These are phyloP conservation scores for Zostera marina DNA, from an alignment of 116 monocot genomes.

Conservation along the genomic window DNA sequence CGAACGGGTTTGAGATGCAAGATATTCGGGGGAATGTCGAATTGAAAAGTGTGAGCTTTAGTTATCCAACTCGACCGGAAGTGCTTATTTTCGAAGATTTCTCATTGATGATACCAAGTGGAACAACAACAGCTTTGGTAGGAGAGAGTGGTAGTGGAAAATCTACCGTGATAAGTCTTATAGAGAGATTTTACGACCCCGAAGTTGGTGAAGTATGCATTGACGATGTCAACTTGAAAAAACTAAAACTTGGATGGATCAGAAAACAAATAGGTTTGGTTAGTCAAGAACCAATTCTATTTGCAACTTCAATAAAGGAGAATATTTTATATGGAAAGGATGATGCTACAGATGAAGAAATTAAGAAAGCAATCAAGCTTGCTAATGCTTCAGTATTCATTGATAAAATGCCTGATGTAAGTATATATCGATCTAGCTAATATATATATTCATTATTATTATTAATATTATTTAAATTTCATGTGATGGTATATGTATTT, in stretches of 20 bases:
- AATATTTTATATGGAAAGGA: constrained; percentile 56
- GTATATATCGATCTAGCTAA: no score
- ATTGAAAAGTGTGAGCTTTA: constrained; percentile 35
- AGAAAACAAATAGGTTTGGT: constrained; percentile 52
- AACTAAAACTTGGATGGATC: constrained; percentile 30
- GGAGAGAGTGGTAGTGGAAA: constrained; percentile 70
- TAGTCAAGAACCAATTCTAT: constrained; percentile 49
- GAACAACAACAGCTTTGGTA: constrained; percentile 45
- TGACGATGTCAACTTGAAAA: constrained; percentile 42
- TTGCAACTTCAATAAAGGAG: constrained; percentile 44
- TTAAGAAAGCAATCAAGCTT: constrained; percentile 32
- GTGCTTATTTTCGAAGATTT: constrained; percentile 39
- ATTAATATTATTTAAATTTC: no score
- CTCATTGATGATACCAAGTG: constrained; percentile 37
- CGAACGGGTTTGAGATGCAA: constrained; percentile 20
- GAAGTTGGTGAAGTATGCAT: constrained; percentile 45
- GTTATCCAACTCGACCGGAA: constrained; percentile 46
- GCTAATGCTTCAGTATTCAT: constrained; percentile 63
- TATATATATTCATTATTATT: no score
- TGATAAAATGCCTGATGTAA: constrained; percentile 52
- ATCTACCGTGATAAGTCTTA: constrained; percentile 42
- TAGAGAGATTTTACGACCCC: constrained; percentile 74
- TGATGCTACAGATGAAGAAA: constrained; percentile 38
- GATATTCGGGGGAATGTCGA: constrained; percentile 49
- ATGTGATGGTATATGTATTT: no score